Conservation (phyloP, 2,329 filamentous ascomycete genomes). For the Colletotrichum destructivum region DNA sequence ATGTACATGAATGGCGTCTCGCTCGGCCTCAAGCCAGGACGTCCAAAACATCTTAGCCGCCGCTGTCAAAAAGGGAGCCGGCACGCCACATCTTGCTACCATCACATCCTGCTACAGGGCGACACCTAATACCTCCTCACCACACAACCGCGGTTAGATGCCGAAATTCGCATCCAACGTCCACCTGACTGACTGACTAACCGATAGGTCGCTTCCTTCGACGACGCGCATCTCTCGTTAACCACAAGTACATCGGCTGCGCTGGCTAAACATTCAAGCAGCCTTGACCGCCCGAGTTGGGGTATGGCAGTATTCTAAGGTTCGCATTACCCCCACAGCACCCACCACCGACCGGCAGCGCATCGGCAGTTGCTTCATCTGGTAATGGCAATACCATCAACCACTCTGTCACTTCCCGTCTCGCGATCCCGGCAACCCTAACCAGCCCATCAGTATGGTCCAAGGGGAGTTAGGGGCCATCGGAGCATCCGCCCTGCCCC, state of each 20-base stretch:
- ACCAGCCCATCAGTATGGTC: constrained; percentile 13
- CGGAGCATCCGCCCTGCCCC: constrained; percentile 23
- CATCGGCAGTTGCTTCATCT: constrained; percentile 28
- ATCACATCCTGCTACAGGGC: not conserved
- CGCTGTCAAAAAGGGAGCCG: constrained; percentile 18
- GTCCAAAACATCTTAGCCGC: constrained; percentile 2
- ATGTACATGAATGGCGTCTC: constrained; percentile 8
- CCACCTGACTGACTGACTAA: not conserved
- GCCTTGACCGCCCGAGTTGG: constrained; percentile 24
- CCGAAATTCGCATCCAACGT: constrained; percentile 20
- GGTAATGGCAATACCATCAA: constrained; percentile 11
- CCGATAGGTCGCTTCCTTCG: not conserved
- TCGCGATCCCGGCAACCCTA: constrained; percentile 27
- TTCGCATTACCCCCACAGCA: constrained; percentile 36
- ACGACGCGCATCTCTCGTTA: not conserved
- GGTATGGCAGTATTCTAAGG: constrained; percentile 22
- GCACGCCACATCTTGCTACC: not conserved
- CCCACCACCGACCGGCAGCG: constrained; percentile 4
- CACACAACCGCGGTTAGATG: not conserved
- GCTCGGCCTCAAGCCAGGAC: not conserved
- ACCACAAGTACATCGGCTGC: not conserved
- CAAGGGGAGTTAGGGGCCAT: constrained; percentile 27
- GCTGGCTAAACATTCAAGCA: constrained; percentile 22
- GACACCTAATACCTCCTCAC: not conserved
- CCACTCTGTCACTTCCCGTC: constrained; percentile 23